A percentile compares a stretch with the other conserved stretches of the same genome.
Conservation (phyloP, 176 grass and related monocot genomes). For the Paspalum vaginatum region DNA sequence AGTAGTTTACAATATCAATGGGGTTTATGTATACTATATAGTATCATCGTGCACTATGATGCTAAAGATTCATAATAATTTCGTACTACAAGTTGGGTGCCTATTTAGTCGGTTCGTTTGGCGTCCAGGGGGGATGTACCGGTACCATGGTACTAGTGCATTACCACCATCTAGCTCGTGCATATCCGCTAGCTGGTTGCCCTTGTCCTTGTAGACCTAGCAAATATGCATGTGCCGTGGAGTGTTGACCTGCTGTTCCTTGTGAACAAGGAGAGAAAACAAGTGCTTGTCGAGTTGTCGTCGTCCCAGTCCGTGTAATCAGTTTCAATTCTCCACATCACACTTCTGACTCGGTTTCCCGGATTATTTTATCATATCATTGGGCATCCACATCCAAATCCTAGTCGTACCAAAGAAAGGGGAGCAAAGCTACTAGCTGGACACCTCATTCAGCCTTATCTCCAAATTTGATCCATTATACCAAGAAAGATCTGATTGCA, state of each 20-base stretch:
- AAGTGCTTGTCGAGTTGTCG: not conserved
- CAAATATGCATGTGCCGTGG: not conserved
- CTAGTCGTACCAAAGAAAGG: not conserved
- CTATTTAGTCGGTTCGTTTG: not conserved
- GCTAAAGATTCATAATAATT: no score
- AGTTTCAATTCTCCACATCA: conserved; percentile 27
- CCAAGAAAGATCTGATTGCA: not conserved
- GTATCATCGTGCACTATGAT: no score
- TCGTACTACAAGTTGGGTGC: not conserved
- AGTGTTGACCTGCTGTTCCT: not conserved
- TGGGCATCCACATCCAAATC: conserved; percentile 17
- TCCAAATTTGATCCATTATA: not conserved
- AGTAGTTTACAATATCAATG: no score
- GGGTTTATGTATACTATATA: no score
- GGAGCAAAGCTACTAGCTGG: not conserved
- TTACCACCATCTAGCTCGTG: not conserved
- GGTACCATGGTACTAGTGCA: not conserved
- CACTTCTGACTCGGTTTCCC: conserved; percentile 15
- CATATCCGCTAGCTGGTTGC: not conserved
- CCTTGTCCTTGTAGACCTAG: not conserved
- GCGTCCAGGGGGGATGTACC: conserved; percentile 6
- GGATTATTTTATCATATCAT: not conserved
- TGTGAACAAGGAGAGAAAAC: not conserved
- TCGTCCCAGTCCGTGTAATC: not conserved
- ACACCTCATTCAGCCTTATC: conserved; percentile 26